Conservation (phyloP, 208 protist species). For the Herpetomonas muscarum region DNA sequence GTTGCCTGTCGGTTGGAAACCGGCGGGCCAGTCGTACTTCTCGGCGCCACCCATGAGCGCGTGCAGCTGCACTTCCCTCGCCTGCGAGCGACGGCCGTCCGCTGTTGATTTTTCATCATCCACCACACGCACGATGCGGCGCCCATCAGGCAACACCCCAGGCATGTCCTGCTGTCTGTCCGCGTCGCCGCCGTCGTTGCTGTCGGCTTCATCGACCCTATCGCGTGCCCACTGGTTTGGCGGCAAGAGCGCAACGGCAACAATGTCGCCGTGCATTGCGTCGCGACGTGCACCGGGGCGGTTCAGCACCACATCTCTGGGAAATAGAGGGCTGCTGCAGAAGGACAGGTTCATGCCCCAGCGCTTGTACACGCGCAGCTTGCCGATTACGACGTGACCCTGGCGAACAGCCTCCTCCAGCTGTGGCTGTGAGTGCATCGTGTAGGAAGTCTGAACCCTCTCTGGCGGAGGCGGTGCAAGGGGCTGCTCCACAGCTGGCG, state of each 20-base stretch:
- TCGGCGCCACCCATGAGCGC: constrained; percentile 21
- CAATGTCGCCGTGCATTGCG: constrained; percentile 57
- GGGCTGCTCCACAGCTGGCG: too few species aligned
- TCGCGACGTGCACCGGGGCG: constrained; percentile 17
- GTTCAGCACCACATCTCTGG: constrained; percentile 51
- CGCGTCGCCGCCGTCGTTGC: constrained; percentile 4
- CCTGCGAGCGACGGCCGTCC: background rate
- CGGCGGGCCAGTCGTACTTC: constrained; percentile 24
- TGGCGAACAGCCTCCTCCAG: constrained; percentile 39
- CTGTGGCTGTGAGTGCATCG: constrained; percentile 24
- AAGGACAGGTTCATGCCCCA: constrained; percentile 48
- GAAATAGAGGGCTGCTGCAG: constrained; percentile 35
- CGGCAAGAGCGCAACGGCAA: constrained; percentile 53
- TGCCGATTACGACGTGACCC: constrained; percentile 60
- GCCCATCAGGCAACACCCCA: constrained; percentile 41
- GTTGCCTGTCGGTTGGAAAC: constrained; percentile 22
- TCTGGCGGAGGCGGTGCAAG: too few species aligned
- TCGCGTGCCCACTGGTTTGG: constrained; percentile 10
- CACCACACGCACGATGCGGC: constrained; percentile 34
- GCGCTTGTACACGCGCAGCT: constrained; percentile 32
- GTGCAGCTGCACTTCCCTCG: constrained; percentile 26
- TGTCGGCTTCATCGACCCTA: background rate
- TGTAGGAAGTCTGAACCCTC: constrained; percentile 19
- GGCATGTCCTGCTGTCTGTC: constrained; percentile 14
- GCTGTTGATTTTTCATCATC: constrained; percentile 11